Base-by-base conservation (phyloP, 495 filamentous ascomycete genomes). In the Hypoxylon subgilvum region DNA sequence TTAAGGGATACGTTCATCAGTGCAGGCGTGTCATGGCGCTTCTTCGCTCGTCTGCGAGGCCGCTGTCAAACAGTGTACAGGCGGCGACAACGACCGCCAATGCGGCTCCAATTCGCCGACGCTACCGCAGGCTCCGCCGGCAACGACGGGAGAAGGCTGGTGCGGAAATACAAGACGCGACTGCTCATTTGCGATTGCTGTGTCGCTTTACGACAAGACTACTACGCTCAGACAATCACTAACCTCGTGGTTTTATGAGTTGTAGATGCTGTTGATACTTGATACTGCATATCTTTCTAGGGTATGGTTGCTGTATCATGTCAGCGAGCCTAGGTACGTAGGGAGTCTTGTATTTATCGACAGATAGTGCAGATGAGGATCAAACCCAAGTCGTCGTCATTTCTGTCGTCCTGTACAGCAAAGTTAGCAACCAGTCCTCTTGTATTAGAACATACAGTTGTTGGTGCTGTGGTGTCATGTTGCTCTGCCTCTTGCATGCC, bases 1-100 rank as follows among this genome's bases (percentile, higher is more conserved):
- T 92, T 84, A 96, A 94, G 73, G 89, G 88, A 27, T 95, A 92
- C 74, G 76, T 93, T 12, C 76, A 89, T 17, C 88, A 91, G 18
- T 96, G 90, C 73, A 72, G 22, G 76, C 72, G 66, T 35, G 81
- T 96, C 58, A 84, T 89, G 73, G 79, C 81, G 3, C 77, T 84
- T n/a, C 77, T 96, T 9, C 73, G 72, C 3, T 78, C 80, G 2
- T 90, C 89, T 9, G 84, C 1, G 63, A 74, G 39, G 88, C 85
- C n/a, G 92, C 88, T 18, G 84, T 89, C 14, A 65, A 76, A 16
- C 82, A 86, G 10, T 96, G 91, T 66, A 77, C 77, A 1, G 87
- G 86, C 35, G 81, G 79, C 6, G 60, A 45, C 10, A 80, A 84
- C 61, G 72, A 77, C 5, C 81, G 82, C 8, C 78, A 76, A 0